Base-by-base conservation (phyloP, 306 rosid species). In the Dryas alaskensis region DNA sequence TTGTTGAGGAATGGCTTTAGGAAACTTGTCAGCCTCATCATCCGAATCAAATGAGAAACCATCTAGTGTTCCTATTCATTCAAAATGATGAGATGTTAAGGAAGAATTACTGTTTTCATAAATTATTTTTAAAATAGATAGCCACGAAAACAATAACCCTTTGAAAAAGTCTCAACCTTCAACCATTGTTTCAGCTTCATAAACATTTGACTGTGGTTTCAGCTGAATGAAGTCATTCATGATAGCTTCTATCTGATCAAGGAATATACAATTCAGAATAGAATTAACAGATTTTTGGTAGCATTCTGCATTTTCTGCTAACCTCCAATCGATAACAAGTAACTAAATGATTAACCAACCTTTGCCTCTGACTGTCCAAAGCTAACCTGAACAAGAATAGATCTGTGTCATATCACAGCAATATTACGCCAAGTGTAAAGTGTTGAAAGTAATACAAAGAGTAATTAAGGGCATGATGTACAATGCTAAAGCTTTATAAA, bases 181-280 rank as follows among this genome's bases (percentile, higher is more conserved):
- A 83, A 91, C 92, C 97, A 94, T 94, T 49, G 98, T 94, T 87
- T 94, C 98, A 73, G 97, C 86, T 86, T 91, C 98, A 65, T 85
- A 84, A 51, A 87, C 94, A 48, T 88, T 87, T 43, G 87, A 86
- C 54, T 86, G 94, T 66, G 97, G 91, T 83, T 84, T 89, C 76
- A 93, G 84, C 87, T 93, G 98, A 81, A 93, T 84, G 87, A 89
- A 93, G 88, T 91, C 97, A 73, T 93, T 89, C 97, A 91, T 91
- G 82, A 93, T 73, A 74, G 96, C 93, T 72, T 93, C 98, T 72
- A 93, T 78, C 98, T 93, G 90, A 80, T 39, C 72, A 87, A 86
- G 77, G 75, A 81, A 75, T 68, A 79, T 68, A 61, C 59, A 65
- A 49, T 45, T 66, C 45, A 51, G 47, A n/a, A 17, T 60, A 14